These are phyloP conservation scores for Torulaspora microellipsoides DNA, from an alignment of 805 yeast genomes.

Conservation along the genomic window DNA sequence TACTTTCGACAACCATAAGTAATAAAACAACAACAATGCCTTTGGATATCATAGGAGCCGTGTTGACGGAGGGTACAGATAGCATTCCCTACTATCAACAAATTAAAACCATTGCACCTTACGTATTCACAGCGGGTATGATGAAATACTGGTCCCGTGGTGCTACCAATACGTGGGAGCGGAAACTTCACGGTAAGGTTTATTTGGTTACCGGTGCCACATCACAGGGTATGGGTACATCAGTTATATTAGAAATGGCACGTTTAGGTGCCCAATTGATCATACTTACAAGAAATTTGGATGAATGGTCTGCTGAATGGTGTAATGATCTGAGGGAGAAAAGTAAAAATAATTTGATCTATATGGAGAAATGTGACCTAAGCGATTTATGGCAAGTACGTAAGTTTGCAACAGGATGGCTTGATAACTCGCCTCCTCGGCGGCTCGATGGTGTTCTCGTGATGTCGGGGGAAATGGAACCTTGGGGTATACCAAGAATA, in stretches of 20 bases:
- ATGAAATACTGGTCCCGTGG: constrained; percentile 78
- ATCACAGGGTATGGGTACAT: constrained; percentile 75
- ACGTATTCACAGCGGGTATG: constrained; percentile 41
- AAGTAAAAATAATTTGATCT: constrained; percentile 69
- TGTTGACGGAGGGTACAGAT: constrained; percentile 66
- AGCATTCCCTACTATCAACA: constrained; percentile 69
- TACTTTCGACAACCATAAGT: too few relatives aligned
- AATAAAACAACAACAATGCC: constrained; percentile 56
- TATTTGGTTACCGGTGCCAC: constrained; percentile 89
- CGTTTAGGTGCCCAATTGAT: constrained; percentile 80
- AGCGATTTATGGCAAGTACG: constrained; percentile 69
- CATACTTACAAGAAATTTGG: constrained; percentile 59
- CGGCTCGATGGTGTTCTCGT: constrained; percentile 86
- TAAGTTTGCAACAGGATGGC: constrained; percentile 90
- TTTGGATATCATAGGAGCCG: constrained; percentile 67
- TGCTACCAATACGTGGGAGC: constrained; percentile 79
- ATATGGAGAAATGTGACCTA: constrained; percentile 88
- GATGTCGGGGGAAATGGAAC: constrained; percentile 79
- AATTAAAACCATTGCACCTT: constrained; percentile 56
- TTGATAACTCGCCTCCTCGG: constrained; percentile 86
- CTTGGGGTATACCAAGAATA: constrained; percentile 44
- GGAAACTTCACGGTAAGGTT: constrained; percentile 88
- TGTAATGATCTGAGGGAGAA: constrained; percentile 68
- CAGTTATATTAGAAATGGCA: constrained; percentile 71
- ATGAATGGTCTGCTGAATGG: constrained; percentile 75